Conservation (phyloP, 108 stramenopile species). For the Chaetoceros tenuissimus region DNA sequence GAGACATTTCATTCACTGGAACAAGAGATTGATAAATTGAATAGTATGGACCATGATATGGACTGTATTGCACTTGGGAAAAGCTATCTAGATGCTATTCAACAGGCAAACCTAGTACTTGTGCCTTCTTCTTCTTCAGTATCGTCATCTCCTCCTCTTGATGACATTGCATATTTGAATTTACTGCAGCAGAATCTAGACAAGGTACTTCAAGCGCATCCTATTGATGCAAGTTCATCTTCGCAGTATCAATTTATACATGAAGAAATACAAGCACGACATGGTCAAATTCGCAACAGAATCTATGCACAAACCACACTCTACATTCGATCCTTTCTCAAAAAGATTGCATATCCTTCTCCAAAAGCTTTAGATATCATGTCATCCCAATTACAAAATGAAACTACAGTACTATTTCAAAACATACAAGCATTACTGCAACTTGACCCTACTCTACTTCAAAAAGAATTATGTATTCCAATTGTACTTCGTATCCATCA, state of each 20-base stretch:
- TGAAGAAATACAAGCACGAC: background rate
- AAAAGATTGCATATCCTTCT: background rate
- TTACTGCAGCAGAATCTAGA: background rate
- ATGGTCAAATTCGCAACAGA: background rate
- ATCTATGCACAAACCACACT: background rate
- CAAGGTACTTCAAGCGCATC: background rate
- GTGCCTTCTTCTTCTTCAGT: too few relatives aligned
- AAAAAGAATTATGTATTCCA: background rate
- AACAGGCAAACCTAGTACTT: too few relatives aligned
- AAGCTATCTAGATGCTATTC: background rate
- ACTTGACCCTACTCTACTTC: background rate
- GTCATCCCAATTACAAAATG: background rate
- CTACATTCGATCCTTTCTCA: background rate
- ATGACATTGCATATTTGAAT: background rate
- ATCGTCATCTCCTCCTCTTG: background rate
- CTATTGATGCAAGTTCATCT: background rate
- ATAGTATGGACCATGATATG: background rate
- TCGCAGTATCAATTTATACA: background rate
- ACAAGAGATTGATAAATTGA: background rate
- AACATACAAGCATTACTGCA: background rate
- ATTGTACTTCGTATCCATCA: background rate
- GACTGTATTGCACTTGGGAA: background rate
- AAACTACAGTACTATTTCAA: background rate
- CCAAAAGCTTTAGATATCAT: background rate
- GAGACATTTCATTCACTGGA: background rate